phyloP scores from a whole-genome alignment of 352 stramenopile genomes.

The Phytophthora kernoviae region DNA sequence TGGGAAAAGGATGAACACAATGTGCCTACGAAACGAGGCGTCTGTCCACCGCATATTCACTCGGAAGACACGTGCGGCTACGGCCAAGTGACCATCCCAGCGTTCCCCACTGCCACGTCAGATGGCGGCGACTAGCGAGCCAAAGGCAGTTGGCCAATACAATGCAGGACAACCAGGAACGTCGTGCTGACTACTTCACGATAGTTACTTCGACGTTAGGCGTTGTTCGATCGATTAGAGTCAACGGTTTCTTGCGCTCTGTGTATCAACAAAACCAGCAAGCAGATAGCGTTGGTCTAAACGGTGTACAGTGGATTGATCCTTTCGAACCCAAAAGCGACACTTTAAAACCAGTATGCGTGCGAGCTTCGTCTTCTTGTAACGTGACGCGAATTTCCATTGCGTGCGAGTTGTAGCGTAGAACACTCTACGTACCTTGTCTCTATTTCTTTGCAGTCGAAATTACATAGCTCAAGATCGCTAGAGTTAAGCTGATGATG shows the following conservation, averaged over 20 bases:
- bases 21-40: conserved; percentile 48
- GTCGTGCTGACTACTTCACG: conserved; percentile 26
- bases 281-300: conserved; percentile 24
- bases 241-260: background rate
- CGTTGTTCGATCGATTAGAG: background rate
- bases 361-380: conserved; percentile 9
- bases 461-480: too few relatives aligned
- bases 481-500: background rate
- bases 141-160: too few relatives aligned
- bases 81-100: conserved; percentile 54
- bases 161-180: too few relatives aligned
- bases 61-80: conserved; percentile 74
- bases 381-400: too few relatives aligned
- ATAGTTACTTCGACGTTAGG: conserved; percentile 18
- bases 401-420: conserved; percentile 15
- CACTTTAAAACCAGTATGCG: conserved; percentile 19
- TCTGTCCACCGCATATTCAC: conserved; percentile 67
- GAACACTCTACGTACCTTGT: conserved; percentile 14
- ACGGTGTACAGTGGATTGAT: conserved; percentile 15
- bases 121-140: conserved; percentile 14
- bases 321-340: conserved; percentile 6
- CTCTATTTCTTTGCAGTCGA: too few relatives aligned
- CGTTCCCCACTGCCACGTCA: conserved; percentile 34
- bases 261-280: conserved; percentile 8
- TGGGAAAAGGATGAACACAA: conserved; percentile 71